Percentiles rank a stretch among this genome's conserved stretches.
These are phyloP conservation scores for Ramaria sp. DNA, from an alignment of 768 basidiomycete genomes.

Conservation along the genomic window DNA sequence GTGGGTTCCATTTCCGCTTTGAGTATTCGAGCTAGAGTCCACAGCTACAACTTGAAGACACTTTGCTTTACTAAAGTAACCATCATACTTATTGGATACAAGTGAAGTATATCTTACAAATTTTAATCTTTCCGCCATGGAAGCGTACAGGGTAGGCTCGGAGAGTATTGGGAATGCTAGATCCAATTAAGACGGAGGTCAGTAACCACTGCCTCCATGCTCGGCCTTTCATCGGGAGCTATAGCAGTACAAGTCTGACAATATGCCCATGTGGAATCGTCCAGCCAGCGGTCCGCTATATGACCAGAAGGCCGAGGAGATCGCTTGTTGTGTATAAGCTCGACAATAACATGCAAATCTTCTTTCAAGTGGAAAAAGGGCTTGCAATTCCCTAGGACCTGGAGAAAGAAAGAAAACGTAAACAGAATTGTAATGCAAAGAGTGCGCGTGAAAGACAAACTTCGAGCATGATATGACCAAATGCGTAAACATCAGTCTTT, in stretches of 20 bases:
- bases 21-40: too few species aligned
- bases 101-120: too few species aligned
- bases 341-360: conserved; percentile 9
- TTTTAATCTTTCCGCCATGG: too few species aligned
- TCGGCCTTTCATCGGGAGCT: background rate
- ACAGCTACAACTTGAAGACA: too few species aligned
- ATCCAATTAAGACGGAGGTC: background rate
- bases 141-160: too few species aligned
- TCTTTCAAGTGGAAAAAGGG: conserved; percentile 6
- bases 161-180: too few species aligned
- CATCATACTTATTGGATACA: too few species aligned
- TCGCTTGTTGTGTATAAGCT: conserved; percentile 2
- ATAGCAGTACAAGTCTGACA: conserved; percentile 6
- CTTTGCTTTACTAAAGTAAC: too few species aligned
- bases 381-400: conserved; percentile 5
- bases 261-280: conserved; percentile 3
- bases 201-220: background rate
- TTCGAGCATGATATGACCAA: conserved; percentile 7
- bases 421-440: background rate
- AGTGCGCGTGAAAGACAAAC: background rate
- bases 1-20: too few species aligned
- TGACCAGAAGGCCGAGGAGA: background rate
- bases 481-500: conserved; percentile 8
- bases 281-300: conserved; percentile 1
- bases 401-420: background rate